Conservation (phyloP, 306 rosid genomes). For the Rubus idaeus region DNA sequence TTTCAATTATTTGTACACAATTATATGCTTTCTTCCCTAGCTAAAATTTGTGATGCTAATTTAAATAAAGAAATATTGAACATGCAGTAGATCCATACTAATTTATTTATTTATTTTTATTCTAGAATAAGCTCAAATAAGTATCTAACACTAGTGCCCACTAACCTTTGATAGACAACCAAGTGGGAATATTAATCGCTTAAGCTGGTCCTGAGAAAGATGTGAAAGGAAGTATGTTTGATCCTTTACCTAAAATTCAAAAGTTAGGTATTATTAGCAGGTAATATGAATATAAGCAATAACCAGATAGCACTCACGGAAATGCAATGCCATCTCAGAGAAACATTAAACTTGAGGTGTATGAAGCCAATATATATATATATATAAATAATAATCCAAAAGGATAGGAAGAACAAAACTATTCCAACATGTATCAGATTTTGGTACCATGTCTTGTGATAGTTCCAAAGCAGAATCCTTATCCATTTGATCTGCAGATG, state of each 20-base stretch:
- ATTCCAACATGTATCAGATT: slow-evolving; percentile 8
- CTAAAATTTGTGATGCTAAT: slow-evolving; percentile 8
- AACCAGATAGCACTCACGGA: neutral
- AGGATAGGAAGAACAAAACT: slow-evolving; percentile 1
- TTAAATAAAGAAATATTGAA: neutral
- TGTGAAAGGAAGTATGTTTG: slow-evolving; percentile 94
- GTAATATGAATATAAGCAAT: slow-evolving; percentile 8
- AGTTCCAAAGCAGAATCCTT: slow-evolving; percentile 57
- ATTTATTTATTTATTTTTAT: neutral
- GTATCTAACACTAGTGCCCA: slow-evolving; percentile 25
- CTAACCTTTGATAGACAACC: slow-evolving; percentile 89
- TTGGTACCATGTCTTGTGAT: slow-evolving; percentile 78
- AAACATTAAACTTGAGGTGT: neutral
- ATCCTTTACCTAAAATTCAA: slow-evolving; percentile 74
- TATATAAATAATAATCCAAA: slow-evolving; percentile 18
- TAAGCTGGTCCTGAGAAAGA: slow-evolving; percentile 85
- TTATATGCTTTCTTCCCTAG: slow-evolving; percentile 8
- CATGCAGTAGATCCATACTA: neutral
- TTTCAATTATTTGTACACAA: neutral
- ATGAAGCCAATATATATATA: neutral
- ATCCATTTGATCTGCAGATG: slow-evolving; percentile 40
- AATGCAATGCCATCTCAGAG: neutral
- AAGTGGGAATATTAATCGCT: slow-evolving; percentile 72
- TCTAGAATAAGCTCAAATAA: slow-evolving; percentile 1
- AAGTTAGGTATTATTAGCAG: slow-evolving; percentile 23